A percentile compares a stretch with the other conserved stretches of the same genome.
phyloP scores from a whole-genome alignment of 495 filamentous ascomycete genomes.

The Talaromyces nanjingensis region DNA sequence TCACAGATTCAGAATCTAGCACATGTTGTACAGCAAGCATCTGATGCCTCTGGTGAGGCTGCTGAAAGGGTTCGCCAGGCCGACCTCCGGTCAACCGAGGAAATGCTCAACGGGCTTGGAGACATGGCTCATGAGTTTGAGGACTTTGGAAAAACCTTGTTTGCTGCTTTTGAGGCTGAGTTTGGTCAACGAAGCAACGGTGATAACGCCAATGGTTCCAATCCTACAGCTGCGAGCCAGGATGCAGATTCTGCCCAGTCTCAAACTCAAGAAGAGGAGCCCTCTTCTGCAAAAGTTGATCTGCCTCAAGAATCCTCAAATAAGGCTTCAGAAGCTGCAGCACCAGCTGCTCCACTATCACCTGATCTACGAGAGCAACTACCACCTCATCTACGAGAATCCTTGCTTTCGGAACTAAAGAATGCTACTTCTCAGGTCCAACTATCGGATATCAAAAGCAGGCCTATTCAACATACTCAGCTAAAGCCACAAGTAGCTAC shows the following conservation, averaged over 20 bases:
- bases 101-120: slow-evolving; percentile 32
- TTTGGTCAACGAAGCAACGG: slow-evolving; percentile 17
- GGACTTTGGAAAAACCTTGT: slow-evolving; percentile 33
- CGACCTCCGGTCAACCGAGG: slow-evolving; percentile 34
- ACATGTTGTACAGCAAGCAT: slow-evolving; percentile 32
- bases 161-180: slow-evolving; percentile 33
- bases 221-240: not conserved
- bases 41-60: slow-evolving; percentile 29
- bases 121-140: slow-evolving; percentile 40
- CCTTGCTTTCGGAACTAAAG: not conserved
- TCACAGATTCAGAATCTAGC: slow-evolving; percentile 33
- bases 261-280: not conserved
- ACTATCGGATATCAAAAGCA: not conserved
- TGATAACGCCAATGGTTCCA: not conserved
- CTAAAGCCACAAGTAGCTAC: not conserved
- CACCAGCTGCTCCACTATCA: not conserved
- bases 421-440: not conserved
- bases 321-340: not conserved
- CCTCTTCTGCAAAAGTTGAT: not conserved
- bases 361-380: not conserved
- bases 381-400: not conserved
- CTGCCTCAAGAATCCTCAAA: not conserved
- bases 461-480: not conserved
- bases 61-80: slow-evolving; percentile 29
- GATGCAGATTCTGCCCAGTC: not conserved